phyloP scores from a whole-genome alignment of 208 protist species.

The Naegleria fowleri region DNA sequence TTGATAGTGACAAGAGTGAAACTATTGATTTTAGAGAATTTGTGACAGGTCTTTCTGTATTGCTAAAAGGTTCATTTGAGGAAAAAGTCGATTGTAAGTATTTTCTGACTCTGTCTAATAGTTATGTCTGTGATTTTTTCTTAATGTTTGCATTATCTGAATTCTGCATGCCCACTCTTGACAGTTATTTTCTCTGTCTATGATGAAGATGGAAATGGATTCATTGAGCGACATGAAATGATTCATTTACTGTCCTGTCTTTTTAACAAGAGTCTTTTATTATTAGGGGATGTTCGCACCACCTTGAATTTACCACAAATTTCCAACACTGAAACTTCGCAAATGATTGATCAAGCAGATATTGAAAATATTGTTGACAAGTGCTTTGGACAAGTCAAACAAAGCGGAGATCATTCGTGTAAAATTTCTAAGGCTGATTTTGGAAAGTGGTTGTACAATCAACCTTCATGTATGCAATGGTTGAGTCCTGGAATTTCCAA shows the following conservation, averaged over 20 bases:
- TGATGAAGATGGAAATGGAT: constrained; percentile 1
- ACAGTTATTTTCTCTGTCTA: neutral
- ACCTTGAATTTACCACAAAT: neutral
- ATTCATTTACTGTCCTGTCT: neutral
- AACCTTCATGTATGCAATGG: neutral
- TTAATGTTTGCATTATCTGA: too few species aligned
- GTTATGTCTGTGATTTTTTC: too few species aligned
- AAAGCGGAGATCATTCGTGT: neutral
- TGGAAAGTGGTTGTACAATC: neutral
- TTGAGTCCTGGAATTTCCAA: neutral
- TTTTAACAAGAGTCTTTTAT: neutral
- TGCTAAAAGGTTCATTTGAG: too few species aligned
- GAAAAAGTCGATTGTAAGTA: too few species aligned
- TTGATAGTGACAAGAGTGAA: too few species aligned
- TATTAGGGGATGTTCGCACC: neutral
- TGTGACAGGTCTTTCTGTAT: too few species aligned
- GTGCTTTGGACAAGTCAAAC: neutral
- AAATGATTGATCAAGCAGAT: neutral
- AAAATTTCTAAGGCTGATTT: neutral
- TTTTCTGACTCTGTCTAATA: too few species aligned
- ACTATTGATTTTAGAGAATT: too few species aligned
- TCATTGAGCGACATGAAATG: neutral
- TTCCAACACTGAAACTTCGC: neutral
- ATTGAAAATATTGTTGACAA: neutral
- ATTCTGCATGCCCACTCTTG: too few species aligned